Percentiles rank a stretch among this genome's conserved stretches.
Conservation (phyloP, 441 rosid species). For the Populus trichocarpa region DNA sequence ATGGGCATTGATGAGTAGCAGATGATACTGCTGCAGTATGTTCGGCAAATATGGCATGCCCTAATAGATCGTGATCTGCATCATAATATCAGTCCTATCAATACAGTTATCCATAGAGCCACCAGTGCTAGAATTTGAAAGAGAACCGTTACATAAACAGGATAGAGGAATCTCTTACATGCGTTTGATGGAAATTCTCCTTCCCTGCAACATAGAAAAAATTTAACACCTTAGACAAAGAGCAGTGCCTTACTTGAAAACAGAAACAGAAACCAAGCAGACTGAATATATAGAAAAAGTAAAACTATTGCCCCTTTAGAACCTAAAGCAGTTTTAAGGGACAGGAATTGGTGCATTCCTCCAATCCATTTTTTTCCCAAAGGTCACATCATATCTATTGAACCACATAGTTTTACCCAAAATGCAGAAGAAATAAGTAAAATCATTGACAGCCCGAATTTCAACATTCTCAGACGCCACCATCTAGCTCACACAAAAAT, state of each 20-base stretch:
- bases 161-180: slow-evolving; percentile 39
- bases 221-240: slow-evolving; percentile 1
- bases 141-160: not conserved
- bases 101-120: not conserved
- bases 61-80: slow-evolving; percentile 54
- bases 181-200: slow-evolving; percentile 51
- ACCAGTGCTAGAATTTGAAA: not conserved
- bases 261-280: not conserved
- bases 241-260: slow-evolving; percentile 4
- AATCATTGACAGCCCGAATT: not conserved
- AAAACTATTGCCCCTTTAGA: not conserved
- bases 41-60: slow-evolving; percentile 42
- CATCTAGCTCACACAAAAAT: not conserved
- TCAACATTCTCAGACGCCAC: not conserved
- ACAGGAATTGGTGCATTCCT: not conserved
- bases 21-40: slow-evolving; percentile 37
- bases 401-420: not conserved
- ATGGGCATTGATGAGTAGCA: slow-evolving; percentile 37
- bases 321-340: not conserved
- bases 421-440: not conserved
- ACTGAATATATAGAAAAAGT: not conserved
- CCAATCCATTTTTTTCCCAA: not conserved
- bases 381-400: not conserved
- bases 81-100: slow-evolving; percentile 16
- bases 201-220: slow-evolving; percentile 51